Evolutionary conservation across 805 yeast species (phyloP), one percentile per base, ranked within the genome.

Genomic region (Starmerella apis): DNA sequence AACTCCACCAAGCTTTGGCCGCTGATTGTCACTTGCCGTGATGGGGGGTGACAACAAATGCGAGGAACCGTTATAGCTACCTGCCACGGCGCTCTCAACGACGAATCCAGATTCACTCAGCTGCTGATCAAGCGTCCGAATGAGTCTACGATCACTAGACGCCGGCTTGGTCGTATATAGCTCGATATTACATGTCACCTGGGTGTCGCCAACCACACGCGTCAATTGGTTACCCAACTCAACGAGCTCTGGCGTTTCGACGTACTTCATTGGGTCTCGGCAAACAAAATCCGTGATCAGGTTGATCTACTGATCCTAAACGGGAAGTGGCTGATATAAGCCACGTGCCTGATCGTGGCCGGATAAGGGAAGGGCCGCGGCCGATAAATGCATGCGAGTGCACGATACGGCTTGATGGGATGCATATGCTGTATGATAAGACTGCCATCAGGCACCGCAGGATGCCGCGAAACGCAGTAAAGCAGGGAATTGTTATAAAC

Each of bases 81-180:
- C 51, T 14, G 42, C 48, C 4, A 54, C 37, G 9, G 54, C 46
- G 36, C 43, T 43, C n/a, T 46, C 49, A 3, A 37, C 33, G 6
- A 44, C 25, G 37, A 27, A 31, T 5, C 32, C 46, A 19, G 47
- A 19, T 46, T 54, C 57, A 53, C 81, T 83, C 51, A 86, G 73
- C 61, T 85, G 90, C 57, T 81, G 79, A 63, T 87, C 96, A 38
- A 92, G 79, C 0, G 88, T 79, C 65, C 86, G 86, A 71, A 84
- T 86, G 25, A 90, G 74, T 66, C 88, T 88, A 58, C 87, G 76
- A 66, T 92, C 98, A 1, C 90, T 75, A 1, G 92, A 86, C 22
- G 88, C 86, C 1, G 96, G 87, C 61, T 90, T 92, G 1, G 98
- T 92, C 1, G 97, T 85, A 62, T 86, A 92, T 44, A 92, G 74